phyloP scores from a whole-genome alignment of 1,284 basidiomycete species.

The Phellopilus nigrolimitatus region DNA sequence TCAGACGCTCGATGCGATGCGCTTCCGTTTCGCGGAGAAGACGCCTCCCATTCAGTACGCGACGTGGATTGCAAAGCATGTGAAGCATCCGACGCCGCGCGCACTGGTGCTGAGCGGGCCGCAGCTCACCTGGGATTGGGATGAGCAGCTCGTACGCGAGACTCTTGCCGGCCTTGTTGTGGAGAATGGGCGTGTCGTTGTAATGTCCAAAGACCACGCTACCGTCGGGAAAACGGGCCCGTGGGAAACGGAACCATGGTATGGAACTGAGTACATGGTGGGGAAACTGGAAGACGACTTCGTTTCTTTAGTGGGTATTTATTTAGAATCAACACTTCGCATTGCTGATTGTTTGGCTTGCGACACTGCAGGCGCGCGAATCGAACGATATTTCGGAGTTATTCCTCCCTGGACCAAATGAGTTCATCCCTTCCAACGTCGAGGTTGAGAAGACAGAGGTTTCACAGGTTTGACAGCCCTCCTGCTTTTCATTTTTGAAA shows the following conservation, averaged over 20 bases:
- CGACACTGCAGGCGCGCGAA: conserved; percentile 52
- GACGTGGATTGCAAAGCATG: conserved; percentile 68
- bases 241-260: conserved; percentile 80
- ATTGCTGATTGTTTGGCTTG: too few species aligned
- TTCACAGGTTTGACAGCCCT: too few species aligned
- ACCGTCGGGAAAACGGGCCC: conserved; percentile 38
- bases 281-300: too few species aligned
- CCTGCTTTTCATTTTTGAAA: too few species aligned
- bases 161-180: too few species aligned
- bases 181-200: too few species aligned
- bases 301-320: conserved; percentile 45
- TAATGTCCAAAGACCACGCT: conserved; percentile 52
- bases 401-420: too few species aligned
- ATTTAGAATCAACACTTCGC: background rate
- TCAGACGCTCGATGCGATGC: conserved; percentile 66
- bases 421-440: too few species aligned
- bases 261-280: conserved; percentile 78
- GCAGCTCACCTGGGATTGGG: conserved; percentile 75
- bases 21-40: conserved; percentile 90
- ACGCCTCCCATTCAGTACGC: conserved; percentile 77
- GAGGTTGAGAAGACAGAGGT: too few species aligned
- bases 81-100: conserved; percentile 78
- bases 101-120: conserved; percentile 76
- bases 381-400: conserved; percentile 64
- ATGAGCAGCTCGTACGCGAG: too few species aligned